Evolutionary conservation across 2,329 filamentous ascomycete species (phyloP).

Genomic region (Xylaria sp.): DNA sequence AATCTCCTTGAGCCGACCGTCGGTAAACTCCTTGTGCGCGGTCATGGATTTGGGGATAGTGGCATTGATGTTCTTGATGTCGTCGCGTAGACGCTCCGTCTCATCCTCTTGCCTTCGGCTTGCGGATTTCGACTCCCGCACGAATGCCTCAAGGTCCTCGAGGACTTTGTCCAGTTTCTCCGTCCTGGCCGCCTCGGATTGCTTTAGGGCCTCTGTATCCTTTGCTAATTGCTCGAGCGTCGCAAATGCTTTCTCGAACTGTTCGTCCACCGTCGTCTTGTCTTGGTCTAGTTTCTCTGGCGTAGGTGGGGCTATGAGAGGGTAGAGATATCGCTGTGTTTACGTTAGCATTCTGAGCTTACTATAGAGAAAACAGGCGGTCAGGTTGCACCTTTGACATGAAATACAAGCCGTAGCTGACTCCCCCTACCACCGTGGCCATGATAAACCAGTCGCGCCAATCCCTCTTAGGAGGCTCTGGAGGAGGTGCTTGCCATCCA

Average conservation of each 20-base stretch:
- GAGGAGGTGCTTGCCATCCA: slow-evolving; percentile 67
- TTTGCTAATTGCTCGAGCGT: slow-evolving; percentile 91
- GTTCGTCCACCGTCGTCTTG: slow-evolving; percentile 90
- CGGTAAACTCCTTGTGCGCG: slow-evolving; percentile 84
- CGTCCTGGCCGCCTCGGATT: slow-evolving; percentile 84
- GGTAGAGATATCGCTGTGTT: slow-evolving; percentile 87
- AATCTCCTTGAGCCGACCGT: slow-evolving; percentile 84
- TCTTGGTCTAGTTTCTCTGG: slow-evolving; percentile 94
- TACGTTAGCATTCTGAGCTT: slow-evolving; percentile 16
- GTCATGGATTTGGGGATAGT: slow-evolving; percentile 89
- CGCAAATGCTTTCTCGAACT: slow-evolving; percentile 91
- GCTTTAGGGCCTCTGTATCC: slow-evolving; percentile 89
- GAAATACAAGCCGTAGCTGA: slow-evolving; percentile 88
- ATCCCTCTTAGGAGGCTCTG: slow-evolving; percentile 78
- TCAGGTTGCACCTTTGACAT: slow-evolving; percentile 76
- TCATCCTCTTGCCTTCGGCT: slow-evolving; percentile 88
- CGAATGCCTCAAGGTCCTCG: slow-evolving; percentile 83
- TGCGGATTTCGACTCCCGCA: slow-evolving; percentile 82
- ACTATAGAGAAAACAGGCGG: neutral
- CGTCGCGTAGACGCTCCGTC: slow-evolving; percentile 83
- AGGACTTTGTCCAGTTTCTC: slow-evolving; percentile 84
- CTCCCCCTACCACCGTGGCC: slow-evolving; percentile 91
- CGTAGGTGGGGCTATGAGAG: slow-evolving; percentile 91
- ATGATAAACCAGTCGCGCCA: slow-evolving; percentile 99
- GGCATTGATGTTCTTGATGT: slow-evolving; percentile 83